These are phyloP conservation scores for Abrus precatorius DNA, from an alignment of 306 rosid genomes.

Conservation along the genomic window DNA sequence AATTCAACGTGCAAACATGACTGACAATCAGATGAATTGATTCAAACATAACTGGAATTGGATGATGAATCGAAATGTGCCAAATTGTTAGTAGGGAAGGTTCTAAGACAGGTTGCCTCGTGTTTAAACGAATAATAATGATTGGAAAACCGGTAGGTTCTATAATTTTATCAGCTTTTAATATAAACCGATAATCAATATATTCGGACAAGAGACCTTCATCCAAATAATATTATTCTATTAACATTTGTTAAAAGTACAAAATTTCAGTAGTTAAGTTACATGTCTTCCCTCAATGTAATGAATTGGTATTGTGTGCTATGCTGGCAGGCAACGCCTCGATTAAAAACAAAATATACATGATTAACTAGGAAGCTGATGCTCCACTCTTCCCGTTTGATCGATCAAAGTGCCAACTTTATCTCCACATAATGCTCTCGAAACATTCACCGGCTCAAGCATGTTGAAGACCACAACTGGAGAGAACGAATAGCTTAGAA, in stretches of 20 bases:
- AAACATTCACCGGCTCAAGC: slow-evolving; percentile 60
- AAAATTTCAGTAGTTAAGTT: background rate
- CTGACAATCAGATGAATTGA: background rate
- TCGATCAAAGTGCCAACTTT: slow-evolving; percentile 63
- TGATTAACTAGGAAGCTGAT: background rate
- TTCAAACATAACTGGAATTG: background rate
- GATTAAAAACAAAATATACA: background rate
- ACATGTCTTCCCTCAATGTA: background rate
- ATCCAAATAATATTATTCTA: background rate
- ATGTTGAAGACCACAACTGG: slow-evolving; percentile 61
- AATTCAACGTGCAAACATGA: background rate
- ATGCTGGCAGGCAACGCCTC: background rate
- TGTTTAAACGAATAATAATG: background rate
- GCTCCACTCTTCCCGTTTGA: slow-evolving; percentile 53
- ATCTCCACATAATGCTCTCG: slow-evolving; percentile 65
- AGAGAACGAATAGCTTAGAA: slow-evolving; percentile 25
- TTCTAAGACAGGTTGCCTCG: background rate
- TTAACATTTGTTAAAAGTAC: background rate
- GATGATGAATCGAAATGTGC: background rate
- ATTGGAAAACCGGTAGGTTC: background rate
- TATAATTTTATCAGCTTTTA: background rate
- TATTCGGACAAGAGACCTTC: too few relatives aligned
- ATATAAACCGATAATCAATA: too few relatives aligned
- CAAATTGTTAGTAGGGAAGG: background rate
- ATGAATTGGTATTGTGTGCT: background rate